Conservation (phyloP, 1,284 basidiomycete genomes). For the Leucoagaricus sp. region DNA sequence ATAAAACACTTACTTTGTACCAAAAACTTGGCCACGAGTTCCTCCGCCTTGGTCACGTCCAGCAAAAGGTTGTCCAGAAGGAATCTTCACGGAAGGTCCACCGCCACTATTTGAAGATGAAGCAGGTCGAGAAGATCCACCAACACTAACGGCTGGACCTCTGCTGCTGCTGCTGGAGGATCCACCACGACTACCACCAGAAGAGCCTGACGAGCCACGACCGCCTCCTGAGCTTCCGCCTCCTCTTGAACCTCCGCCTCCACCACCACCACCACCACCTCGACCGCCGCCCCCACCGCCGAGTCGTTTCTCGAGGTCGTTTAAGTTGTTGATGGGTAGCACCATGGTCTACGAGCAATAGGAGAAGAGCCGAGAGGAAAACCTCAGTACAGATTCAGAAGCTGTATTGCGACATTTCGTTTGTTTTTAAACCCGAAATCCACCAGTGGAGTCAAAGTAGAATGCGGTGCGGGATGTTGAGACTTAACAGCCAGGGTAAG, state of each 20-base stretch:
- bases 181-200: not conserved
- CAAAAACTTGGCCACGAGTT: slow-evolving; percentile 36
- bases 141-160: slow-evolving; percentile 22
- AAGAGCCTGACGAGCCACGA: not conserved
- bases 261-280: not conserved
- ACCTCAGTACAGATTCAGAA: too few species aligned
- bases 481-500: too few species aligned
- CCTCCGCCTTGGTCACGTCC: slow-evolving; percentile 38
- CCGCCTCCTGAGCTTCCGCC: slow-evolving; percentile 16
- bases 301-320: not conserved
- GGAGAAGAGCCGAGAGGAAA: too few species aligned
- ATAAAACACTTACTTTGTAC: slow-evolving; percentile 31
- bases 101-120: slow-evolving; percentile 33
- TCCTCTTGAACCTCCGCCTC: slow-evolving; percentile 9
- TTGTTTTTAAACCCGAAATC: too few species aligned
- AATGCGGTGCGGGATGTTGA: too few species aligned
- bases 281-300: slow-evolving; percentile 3
- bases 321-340: not conserved
- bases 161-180: slow-evolving; percentile 12
- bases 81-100: slow-evolving; percentile 28
- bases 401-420: too few species aligned
- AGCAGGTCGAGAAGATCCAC: slow-evolving; percentile 26
- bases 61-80: slow-evolving; percentile 34
- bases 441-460: too few species aligned
- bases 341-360: too few species aligned